These are phyloP conservation scores for Fusarium sp. DNA, from an alignment of 2,329 filamentous ascomycete species.

Conservation along the genomic window DNA sequence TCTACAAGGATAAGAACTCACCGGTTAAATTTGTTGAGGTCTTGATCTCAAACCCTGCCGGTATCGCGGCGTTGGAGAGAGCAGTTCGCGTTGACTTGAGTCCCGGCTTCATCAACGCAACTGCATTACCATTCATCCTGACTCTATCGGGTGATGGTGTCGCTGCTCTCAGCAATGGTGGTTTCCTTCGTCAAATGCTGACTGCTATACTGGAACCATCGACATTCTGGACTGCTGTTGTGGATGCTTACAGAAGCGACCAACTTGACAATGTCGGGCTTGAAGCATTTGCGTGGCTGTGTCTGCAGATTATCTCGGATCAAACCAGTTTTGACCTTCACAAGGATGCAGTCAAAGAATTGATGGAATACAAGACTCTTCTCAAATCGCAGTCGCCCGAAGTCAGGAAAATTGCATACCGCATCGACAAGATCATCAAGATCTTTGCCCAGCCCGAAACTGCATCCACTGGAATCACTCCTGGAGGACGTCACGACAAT, in stretches of 20 bases:
- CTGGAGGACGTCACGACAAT: conserved; percentile 80
- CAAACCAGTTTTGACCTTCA: conserved; percentile 31
- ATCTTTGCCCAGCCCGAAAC: conserved; percentile 23
- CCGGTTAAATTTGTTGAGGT: conserved; percentile 46
- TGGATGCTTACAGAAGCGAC: conserved; percentile 47
- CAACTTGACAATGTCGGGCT: conserved; percentile 50
- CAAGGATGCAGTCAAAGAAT: conserved; percentile 33
- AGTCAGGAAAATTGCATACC: conserved; percentile 48
- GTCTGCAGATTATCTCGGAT: conserved; percentile 56
- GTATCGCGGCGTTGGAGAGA: conserved; percentile 38
- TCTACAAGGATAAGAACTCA: conserved; percentile 17
- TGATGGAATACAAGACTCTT: conserved; percentile 43
- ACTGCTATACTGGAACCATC: conserved; percentile 63
- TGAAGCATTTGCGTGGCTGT: conserved; percentile 61
- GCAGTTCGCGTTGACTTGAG: conserved; percentile 44
- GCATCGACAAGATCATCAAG: conserved; percentile 55
- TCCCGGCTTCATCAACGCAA: conserved; percentile 46
- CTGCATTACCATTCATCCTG: conserved; percentile 25
- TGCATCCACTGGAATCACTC: conserved; percentile 39
- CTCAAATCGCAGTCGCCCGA: conserved; percentile 41
- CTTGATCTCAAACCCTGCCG: conserved; percentile 39
- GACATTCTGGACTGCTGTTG: conserved; percentile 64
- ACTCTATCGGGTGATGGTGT: conserved; percentile 26
- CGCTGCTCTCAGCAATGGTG: conserved; percentile 33
- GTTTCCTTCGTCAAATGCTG: conserved; percentile 47